Evolutionary conservation across 352 stramenopile genomes (phyloP), one percentile per base, ranked within the genome.

Genomic region (Phytopythium boreale): DNA sequence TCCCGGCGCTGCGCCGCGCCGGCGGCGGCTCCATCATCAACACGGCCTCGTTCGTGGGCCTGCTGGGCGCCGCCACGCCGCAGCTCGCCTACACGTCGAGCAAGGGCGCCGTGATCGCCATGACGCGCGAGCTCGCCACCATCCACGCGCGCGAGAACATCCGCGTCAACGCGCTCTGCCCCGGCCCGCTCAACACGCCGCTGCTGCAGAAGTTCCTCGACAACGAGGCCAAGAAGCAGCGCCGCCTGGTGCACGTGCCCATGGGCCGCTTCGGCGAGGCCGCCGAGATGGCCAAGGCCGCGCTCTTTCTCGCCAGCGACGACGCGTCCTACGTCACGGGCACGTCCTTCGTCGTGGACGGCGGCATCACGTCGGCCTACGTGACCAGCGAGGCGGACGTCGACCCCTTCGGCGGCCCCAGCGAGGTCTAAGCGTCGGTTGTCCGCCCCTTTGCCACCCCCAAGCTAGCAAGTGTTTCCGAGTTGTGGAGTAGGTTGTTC

Each of bases 91-190:
- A 96, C 74, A 96, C 87, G 47, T 89, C 80, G 36, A 93, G 84
- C 70, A 95, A 95, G 65, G 88, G 87, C n/a, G 88, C 87, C 2
- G 86, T 96, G 39, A 89, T 96, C 61, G 79, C 86, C 44, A 90
- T 96, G 78, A 91, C 85, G n/a, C 80, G 86, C 39, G 86, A 95
- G 56, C 71, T 96, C 52, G 85, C 87, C 11, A 88, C 88, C 11
- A 90, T 96, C 66, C 87, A 95, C 62, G 88, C 88, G 52, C 80
- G 86, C 46, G 82, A 96, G 63, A 95, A 95, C 68, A 95, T 96
- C 61, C 80, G 88, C 22, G 88, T 96, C 26, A 96, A 96, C 62
- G 87, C 87, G 24, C 76, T 96, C 11, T 95, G 84, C 59, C 88
- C 88, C 6, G 88, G 88, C 26, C 87, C 87, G 51, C 71, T 96